These are phyloP conservation scores for Exophiala xenobiotica DNA, from an alignment of 2,329 filamentous ascomycete genomes.

Conservation along the genomic window DNA sequence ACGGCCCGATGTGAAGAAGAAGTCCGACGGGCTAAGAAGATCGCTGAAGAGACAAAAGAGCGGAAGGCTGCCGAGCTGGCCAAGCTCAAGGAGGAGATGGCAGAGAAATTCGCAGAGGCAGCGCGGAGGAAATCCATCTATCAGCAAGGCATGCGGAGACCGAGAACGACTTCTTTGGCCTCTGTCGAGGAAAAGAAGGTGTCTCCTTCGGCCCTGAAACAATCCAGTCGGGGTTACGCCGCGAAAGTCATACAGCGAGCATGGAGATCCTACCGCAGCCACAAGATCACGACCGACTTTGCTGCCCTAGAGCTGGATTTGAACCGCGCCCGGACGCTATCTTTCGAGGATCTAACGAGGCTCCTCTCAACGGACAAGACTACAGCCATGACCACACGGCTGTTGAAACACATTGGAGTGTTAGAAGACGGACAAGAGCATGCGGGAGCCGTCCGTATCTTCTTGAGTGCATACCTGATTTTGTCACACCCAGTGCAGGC, in stretches of 20 bases:
- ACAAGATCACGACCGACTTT: conserved; percentile 52
- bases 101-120: conserved; percentile 63
- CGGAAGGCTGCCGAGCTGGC: conserved; percentile 62
- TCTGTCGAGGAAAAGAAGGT: conserved; percentile 45
- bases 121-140: conserved; percentile 56
- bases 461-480: conserved; percentile 64
- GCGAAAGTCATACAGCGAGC: conserved; percentile 58
- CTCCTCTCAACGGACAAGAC: conserved; percentile 56
- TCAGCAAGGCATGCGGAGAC: conserved; percentile 49
- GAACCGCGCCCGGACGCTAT: conserved; percentile 51
- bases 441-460: conserved; percentile 57
- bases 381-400: conserved; percentile 52
- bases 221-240: conserved; percentile 53
- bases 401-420: conserved; percentile 58
- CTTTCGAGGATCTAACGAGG: conserved; percentile 59
- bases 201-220: conserved; percentile 35
- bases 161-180: conserved; percentile 53
- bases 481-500: conserved; percentile 61
- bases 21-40: conserved; percentile 64
- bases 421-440: conserved; percentile 49
- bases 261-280: conserved; percentile 55
- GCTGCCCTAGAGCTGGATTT: conserved; percentile 53
- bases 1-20: conserved; percentile 66
- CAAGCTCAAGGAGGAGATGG: conserved; percentile 60
- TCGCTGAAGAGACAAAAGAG: conserved; percentile 65